Evolutionary conservation across 2,329 filamentous ascomycete genomes (phyloP).

Genomic region (Scleromitrula shiraiana): DNA sequence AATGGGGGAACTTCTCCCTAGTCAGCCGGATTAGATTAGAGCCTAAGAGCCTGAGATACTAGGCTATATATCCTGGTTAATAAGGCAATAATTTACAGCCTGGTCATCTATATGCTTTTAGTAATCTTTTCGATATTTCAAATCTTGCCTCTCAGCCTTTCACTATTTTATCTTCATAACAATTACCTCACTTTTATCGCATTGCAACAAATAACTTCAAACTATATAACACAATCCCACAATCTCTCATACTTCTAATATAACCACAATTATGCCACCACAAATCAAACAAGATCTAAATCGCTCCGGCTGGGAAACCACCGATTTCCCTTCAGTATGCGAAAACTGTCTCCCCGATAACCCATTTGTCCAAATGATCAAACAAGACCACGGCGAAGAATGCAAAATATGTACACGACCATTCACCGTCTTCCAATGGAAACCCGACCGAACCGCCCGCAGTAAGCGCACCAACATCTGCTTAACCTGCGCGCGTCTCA

Average conservation of each 20-base stretch:
- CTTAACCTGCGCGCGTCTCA: constrained; percentile 89
- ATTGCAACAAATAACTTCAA: not conserved
- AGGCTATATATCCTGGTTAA: not conserved
- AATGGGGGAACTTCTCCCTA: not conserved
- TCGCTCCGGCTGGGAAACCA: constrained; percentile 91
- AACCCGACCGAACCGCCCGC: constrained; percentile 80
- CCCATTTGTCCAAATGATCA: constrained; percentile 97
- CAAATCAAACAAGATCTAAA: constrained; percentile 97
- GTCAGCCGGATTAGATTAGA: too few relatives aligned
- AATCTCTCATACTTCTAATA: not conserved
- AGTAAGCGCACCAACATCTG: constrained; percentile 95
- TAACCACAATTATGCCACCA: constrained; percentile 56
- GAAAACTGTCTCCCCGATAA: constrained; percentile 95
- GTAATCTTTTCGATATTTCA: not conserved
- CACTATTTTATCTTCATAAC: not conserved
- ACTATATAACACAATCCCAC: not conserved
- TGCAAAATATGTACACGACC: constrained; percentile 78
- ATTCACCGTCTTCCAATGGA: constrained; percentile 94
- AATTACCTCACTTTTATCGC: not conserved
- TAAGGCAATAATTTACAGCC: too few relatives aligned
- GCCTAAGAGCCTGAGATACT: too few relatives aligned
- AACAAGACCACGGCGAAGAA: constrained; percentile 77
- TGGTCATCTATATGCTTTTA: too few relatives aligned
- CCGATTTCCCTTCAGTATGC: constrained; percentile 79
- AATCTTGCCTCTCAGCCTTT: not conserved